phyloP scores from a whole-genome alignment of 169 alveolate genomes.

The Plasmodium fragile region DNA sequence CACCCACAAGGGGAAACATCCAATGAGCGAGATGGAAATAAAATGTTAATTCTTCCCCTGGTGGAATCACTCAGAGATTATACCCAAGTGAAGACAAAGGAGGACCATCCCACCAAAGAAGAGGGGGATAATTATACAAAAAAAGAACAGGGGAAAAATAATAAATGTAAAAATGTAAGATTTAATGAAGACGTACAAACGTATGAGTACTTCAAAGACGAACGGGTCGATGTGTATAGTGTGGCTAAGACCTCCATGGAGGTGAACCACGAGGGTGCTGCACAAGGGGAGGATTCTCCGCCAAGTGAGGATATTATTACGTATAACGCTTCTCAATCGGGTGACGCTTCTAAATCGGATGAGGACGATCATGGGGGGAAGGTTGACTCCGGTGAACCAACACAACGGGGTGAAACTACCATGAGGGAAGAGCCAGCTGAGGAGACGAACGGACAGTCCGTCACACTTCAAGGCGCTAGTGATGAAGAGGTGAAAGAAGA shows the following conservation, averaged over 20 bases:
- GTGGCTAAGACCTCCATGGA: neutral
- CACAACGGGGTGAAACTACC: neutral
- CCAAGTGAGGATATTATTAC: neutral
- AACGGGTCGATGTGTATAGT: neutral
- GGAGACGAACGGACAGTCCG: neutral
- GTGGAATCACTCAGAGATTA: neutral
- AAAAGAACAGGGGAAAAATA: neutral
- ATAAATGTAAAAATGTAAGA: constrained; percentile 10
- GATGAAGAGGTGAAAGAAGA: neutral
- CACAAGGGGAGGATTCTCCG: neutral
- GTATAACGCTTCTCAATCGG: neutral
- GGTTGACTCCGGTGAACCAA: neutral
- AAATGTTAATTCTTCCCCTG: neutral
- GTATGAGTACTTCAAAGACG: constrained; percentile 22
- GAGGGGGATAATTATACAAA: neutral
- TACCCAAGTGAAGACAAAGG: neutral
- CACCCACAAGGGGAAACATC: neutral
- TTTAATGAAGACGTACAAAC: constrained; percentile 21
- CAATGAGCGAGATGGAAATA: neutral
- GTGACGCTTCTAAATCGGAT: neutral
- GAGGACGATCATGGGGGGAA: neutral
- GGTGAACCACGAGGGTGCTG: neutral
- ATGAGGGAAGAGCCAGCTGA: neutral
- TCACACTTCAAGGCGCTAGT: neutral
- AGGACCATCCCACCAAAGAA: neutral